Conservation (phyloP, 148 eudicot genomes). For the Euryodendron excelsum region DNA sequence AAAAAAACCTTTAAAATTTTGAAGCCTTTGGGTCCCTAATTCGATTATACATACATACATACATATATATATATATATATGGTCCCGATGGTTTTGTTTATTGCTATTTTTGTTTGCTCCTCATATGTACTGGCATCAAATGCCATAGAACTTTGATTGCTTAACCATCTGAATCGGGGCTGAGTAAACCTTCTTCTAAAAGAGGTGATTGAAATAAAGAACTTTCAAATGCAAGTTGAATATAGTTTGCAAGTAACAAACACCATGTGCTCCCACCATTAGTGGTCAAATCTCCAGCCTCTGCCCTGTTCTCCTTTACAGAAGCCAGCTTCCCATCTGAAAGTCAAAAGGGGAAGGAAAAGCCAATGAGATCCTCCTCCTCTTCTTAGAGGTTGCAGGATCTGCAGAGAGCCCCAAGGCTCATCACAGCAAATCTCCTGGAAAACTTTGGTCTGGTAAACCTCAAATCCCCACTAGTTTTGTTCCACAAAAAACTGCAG, state of each 20-base stretch:
- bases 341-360: background rate
- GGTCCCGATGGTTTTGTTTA: too few species aligned
- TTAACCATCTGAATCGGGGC: too few species aligned
- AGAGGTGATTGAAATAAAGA: background rate
- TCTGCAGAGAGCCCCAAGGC: background rate
- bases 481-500: background rate
- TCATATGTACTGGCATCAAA: too few species aligned
- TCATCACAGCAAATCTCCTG: background rate
- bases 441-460: background rate
- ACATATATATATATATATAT: too few species aligned
- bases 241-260: slow-evolving; percentile 3
- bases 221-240: background rate
- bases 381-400: background rate
- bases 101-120: too few species aligned
- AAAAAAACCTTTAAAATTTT: too few species aligned
- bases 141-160: too few species aligned
- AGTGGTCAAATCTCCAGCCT: background rate
- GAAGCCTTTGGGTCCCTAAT: too few species aligned
- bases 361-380: background rate
- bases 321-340: background rate
- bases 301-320: background rate
- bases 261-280: background rate
- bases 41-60: too few species aligned
- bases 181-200: too few species aligned
- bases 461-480: background rate